Conservation (phyloP, 2,329 filamentous ascomycete species). For the Diaporthe amygdali region DNA sequence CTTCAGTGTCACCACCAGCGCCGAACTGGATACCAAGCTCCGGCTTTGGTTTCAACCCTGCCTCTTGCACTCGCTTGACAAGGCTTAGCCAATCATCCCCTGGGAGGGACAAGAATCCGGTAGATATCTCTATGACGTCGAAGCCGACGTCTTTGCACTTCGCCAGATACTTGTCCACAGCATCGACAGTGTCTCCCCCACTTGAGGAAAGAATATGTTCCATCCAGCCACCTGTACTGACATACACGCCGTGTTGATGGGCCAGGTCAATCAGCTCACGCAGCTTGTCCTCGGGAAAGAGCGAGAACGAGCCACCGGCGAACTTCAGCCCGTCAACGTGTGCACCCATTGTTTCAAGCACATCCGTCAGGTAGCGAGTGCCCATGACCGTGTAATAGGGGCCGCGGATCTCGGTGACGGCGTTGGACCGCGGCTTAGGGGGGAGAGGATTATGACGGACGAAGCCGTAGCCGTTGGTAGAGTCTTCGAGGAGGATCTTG, state of each 20-base stretch:
- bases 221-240: conserved; percentile 61
- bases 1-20: conserved; percentile 57
- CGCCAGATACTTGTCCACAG: conserved; percentile 56
- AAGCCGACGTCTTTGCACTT: conserved; percentile 59
- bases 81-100: conserved; percentile 58
- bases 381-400: conserved; percentile 62
- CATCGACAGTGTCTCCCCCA: conserved; percentile 25
- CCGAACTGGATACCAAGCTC: conserved; percentile 63
- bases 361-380: conserved; percentile 55
- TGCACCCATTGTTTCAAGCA: conserved; percentile 59
- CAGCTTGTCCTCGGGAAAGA: conserved; percentile 51
- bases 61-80: conserved; percentile 49
- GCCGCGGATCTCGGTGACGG: conserved; percentile 60
- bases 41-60: conserved; percentile 57
- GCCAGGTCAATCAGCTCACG: conserved; percentile 54
- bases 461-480: conserved; percentile 51
- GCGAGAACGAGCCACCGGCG: conserved; percentile 56
- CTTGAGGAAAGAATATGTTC: conserved; percentile 52
- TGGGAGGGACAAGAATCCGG: conserved; percentile 59
- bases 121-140: conserved; percentile 59
- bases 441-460: conserved; percentile 53
- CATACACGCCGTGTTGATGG: conserved; percentile 54
- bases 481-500: not conserved
- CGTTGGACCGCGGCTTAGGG: conserved; percentile 52
- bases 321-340: conserved; percentile 63